These are phyloP conservation scores for Echria macrotheca DNA, from an alignment of 495 filamentous ascomycete genomes.

Conservation along the genomic window DNA sequence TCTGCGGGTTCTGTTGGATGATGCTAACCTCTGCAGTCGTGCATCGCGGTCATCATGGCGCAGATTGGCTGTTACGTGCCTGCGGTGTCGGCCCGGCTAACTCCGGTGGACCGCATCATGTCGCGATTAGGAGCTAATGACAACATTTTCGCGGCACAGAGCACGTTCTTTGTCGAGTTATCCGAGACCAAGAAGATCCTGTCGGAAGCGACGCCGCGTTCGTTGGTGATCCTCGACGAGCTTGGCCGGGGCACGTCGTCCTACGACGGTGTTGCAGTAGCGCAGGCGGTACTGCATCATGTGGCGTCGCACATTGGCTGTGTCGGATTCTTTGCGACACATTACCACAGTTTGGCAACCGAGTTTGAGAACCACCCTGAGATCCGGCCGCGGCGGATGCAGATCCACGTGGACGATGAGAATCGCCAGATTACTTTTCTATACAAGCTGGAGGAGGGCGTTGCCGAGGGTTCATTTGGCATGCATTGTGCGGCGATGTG, in stretches of 20 bases:
- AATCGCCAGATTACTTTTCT: conserved; percentile 82
- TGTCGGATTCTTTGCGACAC: conserved; percentile 94
- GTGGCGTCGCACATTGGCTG: conserved; percentile 90
- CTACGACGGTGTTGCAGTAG: conserved; percentile 94
- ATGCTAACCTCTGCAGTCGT: conserved; percentile 47
- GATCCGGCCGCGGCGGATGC: conserved; percentile 80
- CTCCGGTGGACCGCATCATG: conserved; percentile 96
- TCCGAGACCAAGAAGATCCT: conserved; percentile 98
- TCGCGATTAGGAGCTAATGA: conserved; percentile 96
- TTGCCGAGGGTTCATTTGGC: conserved; percentile 95
- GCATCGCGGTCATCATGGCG: conserved; percentile 96
- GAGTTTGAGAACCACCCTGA: conserved; percentile 89
- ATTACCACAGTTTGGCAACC: conserved; percentile 89
- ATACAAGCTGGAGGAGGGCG: conserved; percentile 90
- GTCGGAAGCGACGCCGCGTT: conserved; percentile 87
- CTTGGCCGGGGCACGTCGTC: conserved; percentile 89
- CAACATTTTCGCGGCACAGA: conserved; percentile 97
- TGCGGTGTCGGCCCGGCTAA: conserved; percentile 74
- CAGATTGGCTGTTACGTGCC: conserved; percentile 95
- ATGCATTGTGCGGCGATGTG: conserved; percentile 99
- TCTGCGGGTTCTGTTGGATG: neutral
- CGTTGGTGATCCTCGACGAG: conserved; percentile 96
- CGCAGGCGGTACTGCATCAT: conserved; percentile 93
- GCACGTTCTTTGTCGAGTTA: conserved; percentile 97
- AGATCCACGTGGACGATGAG: conserved; percentile 86